These are phyloP conservation scores for Nyssa sinensis DNA, from an alignment of 148 eudicot species.

Conservation along the genomic window DNA sequence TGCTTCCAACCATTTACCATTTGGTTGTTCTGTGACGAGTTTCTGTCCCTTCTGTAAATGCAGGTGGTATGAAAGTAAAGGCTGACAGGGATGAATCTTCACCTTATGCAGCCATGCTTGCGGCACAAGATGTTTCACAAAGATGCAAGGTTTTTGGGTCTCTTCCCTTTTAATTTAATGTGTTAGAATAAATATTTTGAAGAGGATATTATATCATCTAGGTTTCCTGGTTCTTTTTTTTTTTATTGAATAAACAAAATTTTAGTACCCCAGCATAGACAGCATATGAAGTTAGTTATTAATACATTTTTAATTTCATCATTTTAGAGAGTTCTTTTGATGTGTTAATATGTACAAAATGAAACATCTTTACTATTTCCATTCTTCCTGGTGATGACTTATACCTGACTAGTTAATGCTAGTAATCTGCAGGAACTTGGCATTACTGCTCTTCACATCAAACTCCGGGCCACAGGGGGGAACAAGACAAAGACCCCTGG, in stretches of 20 bases:
- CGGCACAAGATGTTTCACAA: conserved; percentile 73
- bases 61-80: conserved; percentile 93
- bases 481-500: conserved; percentile 92
- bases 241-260: neutral
- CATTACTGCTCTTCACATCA: conserved; percentile 75
- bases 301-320: neutral
- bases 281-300: too few species aligned
- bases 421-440: conserved; percentile 57
- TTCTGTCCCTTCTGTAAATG: neutral
- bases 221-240: neutral
- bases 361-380: neutral
- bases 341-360: neutral
- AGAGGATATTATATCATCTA: too few species aligned
- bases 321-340: neutral
- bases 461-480: conserved; percentile 86
- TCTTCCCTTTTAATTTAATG: neutral
- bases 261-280: too few species aligned
- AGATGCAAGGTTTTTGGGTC: conserved; percentile 64
- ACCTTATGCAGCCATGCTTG: conserved; percentile 95
- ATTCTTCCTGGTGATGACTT: neutral
- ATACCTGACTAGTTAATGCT: neutral
- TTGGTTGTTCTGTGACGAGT: neutral
- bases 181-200: neutral
- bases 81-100: conserved; percentile 91
- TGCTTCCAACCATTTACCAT: neutral